Percentiles rank a stretch among this genome's conserved stretches.
These are phyloP conservation scores for Pascua sp. DNA, from an alignment of 1,284 basidiomycete genomes.

Conservation along the genomic window DNA sequence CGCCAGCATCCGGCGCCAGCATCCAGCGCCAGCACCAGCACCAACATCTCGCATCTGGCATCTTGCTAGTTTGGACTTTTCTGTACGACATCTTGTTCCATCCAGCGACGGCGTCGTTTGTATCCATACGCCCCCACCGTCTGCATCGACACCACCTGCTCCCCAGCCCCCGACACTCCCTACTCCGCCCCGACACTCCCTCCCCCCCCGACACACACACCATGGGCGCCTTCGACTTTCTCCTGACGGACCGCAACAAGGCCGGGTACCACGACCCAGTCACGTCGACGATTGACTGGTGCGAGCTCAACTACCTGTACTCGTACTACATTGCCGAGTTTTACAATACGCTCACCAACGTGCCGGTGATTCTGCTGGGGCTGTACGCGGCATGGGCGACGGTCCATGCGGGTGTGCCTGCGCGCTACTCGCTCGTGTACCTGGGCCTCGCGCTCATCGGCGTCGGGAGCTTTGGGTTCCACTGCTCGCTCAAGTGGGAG, in stretches of 20 bases:
- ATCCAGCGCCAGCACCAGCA: too few relatives aligned
- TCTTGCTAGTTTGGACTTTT: too few relatives aligned
- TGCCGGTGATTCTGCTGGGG: constrained; percentile 50
- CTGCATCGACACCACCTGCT: too few relatives aligned
- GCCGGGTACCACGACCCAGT: constrained; percentile 13
- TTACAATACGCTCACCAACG: constrained; percentile 51
- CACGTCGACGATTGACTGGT: constrained; percentile 28
- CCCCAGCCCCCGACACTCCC: too few relatives aligned
- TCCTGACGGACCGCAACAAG: constrained; percentile 22
- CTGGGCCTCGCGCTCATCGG: constrained; percentile 45
- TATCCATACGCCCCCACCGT: too few relatives aligned
- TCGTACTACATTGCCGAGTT: constrained; percentile 50
- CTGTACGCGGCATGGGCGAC: constrained; percentile 43
- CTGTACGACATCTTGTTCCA: too few relatives aligned
- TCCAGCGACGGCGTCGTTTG: too few relatives aligned
- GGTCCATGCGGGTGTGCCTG: constrained; percentile 25
- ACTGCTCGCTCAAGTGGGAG: constrained; percentile 45
- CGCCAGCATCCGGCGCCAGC: too few relatives aligned
- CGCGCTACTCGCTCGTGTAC: constrained; percentile 36
- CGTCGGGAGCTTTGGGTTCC: constrained; percentile 47
- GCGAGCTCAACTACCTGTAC: constrained; percentile 47
- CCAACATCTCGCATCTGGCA: too few relatives aligned
- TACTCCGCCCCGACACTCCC: too few relatives aligned
- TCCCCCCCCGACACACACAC: too few relatives aligned
- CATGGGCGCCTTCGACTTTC: constrained; percentile 45